These are phyloP conservation scores for Capsella rubella DNA, from an alignment of 441 rosid species.

Conservation along the genomic window DNA sequence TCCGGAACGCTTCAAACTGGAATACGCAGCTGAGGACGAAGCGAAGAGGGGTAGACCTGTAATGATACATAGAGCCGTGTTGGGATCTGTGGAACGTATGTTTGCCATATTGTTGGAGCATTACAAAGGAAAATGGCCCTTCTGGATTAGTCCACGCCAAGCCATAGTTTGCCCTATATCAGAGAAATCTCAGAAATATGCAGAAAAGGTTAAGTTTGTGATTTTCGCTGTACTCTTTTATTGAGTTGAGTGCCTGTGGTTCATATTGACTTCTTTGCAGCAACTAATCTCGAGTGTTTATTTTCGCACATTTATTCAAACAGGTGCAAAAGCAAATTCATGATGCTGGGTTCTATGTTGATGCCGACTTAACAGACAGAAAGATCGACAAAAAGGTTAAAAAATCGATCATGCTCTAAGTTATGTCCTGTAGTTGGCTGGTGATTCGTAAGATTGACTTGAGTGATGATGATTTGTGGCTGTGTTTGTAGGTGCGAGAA, in stretches of 20 bases:
- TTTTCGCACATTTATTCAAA: slow-evolving; percentile 24
- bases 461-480: slow-evolving; percentile 24
- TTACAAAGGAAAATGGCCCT: slow-evolving; percentile 99
- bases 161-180: slow-evolving; percentile 99
- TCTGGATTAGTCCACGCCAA: slow-evolving; percentile 99
- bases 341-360: slow-evolving; percentile 81
- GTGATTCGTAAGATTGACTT: slow-evolving; percentile 5
- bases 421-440: slow-evolving; percentile 20
- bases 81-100: slow-evolving; percentile 99
- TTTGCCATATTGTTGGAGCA: slow-evolving; percentile 94
- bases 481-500: slow-evolving; percentile 74
- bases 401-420: slow-evolving; percentile 5
- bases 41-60: slow-evolving; percentile 86
- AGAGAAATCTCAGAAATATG: slow-evolving; percentile 81
- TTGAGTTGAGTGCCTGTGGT: background rate
- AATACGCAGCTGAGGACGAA: slow-evolving; percentile 93
- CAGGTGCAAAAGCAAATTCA: slow-evolving; percentile 77
- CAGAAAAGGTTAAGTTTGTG: slow-evolving; percentile 61
- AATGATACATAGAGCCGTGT: slow-evolving; percentile 95
- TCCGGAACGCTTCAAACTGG: slow-evolving; percentile 83
- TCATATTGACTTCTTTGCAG: slow-evolving; percentile 17
- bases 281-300: slow-evolving; percentile 6
- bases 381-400: slow-evolving; percentile 95
- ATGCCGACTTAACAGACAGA: slow-evolving; percentile 80
- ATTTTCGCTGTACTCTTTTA: slow-evolving; percentile 19